Percentiles rank a stretch among this genome's conserved stretches.
Evolutionary conservation across 306 rosid species (phyloP).

Genomic region (Morella rubra): DNA sequence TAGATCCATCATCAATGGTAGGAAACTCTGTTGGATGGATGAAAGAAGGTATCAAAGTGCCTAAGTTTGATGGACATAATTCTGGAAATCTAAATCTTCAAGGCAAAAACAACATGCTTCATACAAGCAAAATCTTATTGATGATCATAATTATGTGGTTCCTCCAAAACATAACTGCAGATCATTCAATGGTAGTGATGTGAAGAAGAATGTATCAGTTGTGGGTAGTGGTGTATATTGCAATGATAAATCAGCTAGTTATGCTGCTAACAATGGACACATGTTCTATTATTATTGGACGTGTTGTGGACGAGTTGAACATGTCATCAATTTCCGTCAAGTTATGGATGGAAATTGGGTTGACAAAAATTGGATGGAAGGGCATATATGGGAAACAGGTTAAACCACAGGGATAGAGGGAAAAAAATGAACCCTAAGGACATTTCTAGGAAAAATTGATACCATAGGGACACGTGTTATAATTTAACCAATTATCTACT

Average conservation of each 20-base stretch:
- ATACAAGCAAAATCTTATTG: slow-evolving; percentile 27
- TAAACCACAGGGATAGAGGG: no score
- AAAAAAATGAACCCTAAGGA: no score
- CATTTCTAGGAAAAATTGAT: no score
- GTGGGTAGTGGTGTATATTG: slow-evolving; percentile 23
- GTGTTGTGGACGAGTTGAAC: no score
- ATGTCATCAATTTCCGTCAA: no score
- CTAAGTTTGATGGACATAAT: slow-evolving; percentile 27
- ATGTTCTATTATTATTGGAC: no score
- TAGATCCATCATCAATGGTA: slow-evolving; percentile 27
- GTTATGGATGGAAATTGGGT: no score
- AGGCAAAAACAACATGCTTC: slow-evolving; percentile 49
- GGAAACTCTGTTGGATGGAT: slow-evolving; percentile 25
- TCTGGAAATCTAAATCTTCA: slow-evolving; percentile 38
- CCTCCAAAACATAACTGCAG: slow-evolving; percentile 37
- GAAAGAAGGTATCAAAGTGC: slow-evolving; percentile 37
- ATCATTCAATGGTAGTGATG: slow-evolving; percentile 28
- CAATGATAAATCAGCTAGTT: slow-evolving; percentile 29
- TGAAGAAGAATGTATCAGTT: slow-evolving; percentile 32
- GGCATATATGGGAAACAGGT: no score
- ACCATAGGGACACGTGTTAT: no score
- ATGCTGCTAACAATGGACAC: slow-evolving; percentile 19
- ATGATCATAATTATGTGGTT: slow-evolving; percentile 39
- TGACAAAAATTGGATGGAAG: no score
- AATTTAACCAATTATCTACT: no score